phyloP scores from a whole-genome alignment of 495 filamentous ascomycete genomes.

The Recurvomyces mirabilis region DNA sequence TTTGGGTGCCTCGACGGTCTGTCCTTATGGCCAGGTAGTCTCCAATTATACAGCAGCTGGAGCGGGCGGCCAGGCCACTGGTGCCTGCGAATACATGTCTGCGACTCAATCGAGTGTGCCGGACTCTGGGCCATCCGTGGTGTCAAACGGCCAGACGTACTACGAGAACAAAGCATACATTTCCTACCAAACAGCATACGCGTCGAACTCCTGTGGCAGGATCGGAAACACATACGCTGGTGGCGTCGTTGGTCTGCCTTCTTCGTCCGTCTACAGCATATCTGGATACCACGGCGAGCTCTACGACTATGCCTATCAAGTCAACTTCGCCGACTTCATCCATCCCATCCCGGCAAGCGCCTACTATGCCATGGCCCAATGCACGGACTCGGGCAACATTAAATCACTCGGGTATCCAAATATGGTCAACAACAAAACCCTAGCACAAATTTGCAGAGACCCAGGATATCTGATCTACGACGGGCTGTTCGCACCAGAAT shows the following conservation, averaged over 20 bases:
- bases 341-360: slow-evolving; percentile 8
- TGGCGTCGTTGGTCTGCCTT: slow-evolving; percentile 6
- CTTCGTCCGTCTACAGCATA: slow-evolving; percentile 12
- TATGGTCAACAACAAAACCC: slow-evolving; percentile 5
- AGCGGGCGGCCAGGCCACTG: no score
- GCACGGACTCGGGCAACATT: background rate
- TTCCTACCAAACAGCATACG: slow-evolving; percentile 7
- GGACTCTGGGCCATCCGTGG: slow-evolving; percentile 4
- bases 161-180: slow-evolving; percentile 12
- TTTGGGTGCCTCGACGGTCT: background rate
- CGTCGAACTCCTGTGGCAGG: slow-evolving; percentile 1
- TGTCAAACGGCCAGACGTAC: slow-evolving; percentile 5
- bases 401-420: background rate
- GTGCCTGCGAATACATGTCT: no score
- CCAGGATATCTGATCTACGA: background rate
- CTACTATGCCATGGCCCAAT: background rate
- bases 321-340: slow-evolving; percentile 16
- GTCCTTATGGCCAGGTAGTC: background rate
- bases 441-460: no score
- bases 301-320: slow-evolving; percentile 1
- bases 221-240: slow-evolving; percentile 3
- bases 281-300: background rate
- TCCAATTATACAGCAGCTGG: no score
- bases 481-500: background rate
- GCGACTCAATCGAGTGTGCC: no score